Evolutionary conservation across 169 alveolate genomes (phyloP).

Genomic region (Plasmodium gonderi): DNA sequence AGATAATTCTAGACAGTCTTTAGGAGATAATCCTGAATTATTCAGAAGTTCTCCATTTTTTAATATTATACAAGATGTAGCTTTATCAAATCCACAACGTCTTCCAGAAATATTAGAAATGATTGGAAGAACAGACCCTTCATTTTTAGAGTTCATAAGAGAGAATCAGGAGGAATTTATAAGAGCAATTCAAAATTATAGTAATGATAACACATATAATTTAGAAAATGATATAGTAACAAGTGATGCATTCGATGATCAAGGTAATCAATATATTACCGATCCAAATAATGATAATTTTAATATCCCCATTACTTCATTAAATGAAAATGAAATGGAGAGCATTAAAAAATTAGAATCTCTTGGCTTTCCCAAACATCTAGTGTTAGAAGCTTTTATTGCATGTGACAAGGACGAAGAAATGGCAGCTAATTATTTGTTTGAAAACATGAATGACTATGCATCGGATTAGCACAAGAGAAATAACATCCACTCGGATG

Average conservation of each 20-base stretch:
- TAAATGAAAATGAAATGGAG: constrained; percentile 93
- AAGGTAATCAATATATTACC: background rate
- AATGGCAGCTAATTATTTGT: constrained; percentile 91
- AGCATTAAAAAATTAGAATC: constrained; percentile 87
- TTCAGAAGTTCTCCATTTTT: constrained; percentile 87
- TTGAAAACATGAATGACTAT: constrained; percentile 87
- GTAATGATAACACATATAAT: constrained; percentile 29
- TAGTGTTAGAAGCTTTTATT: constrained; percentile 96
- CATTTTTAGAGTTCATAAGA: constrained; percentile 85
- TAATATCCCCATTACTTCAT: constrained; percentile 73
- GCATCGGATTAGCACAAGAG: constrained; percentile 42
- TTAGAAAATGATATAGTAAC: constrained; percentile 18
- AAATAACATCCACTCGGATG: too few species aligned
- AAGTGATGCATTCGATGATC: constrained; percentile 39
- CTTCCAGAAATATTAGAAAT: constrained; percentile 88
- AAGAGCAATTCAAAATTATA: constrained; percentile 77
- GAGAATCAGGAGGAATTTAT: constrained; percentile 91
- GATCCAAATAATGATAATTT: constrained; percentile 42
- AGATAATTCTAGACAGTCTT: constrained; percentile 3
- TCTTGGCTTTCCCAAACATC: constrained; percentile 93
- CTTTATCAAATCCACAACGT: constrained; percentile 91
- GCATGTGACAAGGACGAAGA: constrained; percentile 97
- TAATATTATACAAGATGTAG: constrained; percentile 86
- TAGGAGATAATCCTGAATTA: constrained; percentile 20
- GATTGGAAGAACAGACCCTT: constrained; percentile 90